Evolutionary conservation across 2,329 filamentous ascomycete genomes (phyloP).

Genomic region (Kalmusia sp.): DNA sequence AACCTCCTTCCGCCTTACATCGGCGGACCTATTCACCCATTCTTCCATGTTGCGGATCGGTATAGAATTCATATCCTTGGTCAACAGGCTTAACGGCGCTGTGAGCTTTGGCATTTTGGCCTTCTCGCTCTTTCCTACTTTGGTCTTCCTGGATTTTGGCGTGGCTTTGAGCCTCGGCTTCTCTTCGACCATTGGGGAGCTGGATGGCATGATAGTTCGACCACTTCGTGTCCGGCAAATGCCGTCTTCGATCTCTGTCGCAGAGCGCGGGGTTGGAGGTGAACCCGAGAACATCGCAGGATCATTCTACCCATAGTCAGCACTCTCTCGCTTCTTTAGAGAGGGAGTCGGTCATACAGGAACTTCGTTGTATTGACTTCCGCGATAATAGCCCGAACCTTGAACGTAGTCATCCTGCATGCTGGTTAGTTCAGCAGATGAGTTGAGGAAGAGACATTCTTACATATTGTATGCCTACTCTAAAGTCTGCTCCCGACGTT

Average conservation of each 20-base stretch:
- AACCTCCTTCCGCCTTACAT: slow-evolving; percentile 72
- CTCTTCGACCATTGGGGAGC: slow-evolving; percentile 29
- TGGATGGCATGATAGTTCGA: slow-evolving; percentile 29
- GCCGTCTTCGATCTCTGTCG: slow-evolving; percentile 49
- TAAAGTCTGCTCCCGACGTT: slow-evolving; percentile 28
- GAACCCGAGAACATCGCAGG: slow-evolving; percentile 37
- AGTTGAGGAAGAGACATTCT: slow-evolving; percentile 14
- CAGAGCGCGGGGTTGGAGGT: slow-evolving; percentile 54
- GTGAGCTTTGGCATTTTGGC: slow-evolving; percentile 63
- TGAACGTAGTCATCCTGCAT: slow-evolving; percentile 41
- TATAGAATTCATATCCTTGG: slow-evolving; percentile 66
- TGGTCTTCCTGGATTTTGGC: slow-evolving; percentile 52
- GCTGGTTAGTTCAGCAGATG: slow-evolving; percentile 25
- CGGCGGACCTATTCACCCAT: slow-evolving; percentile 76
- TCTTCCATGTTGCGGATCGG: slow-evolving; percentile 78
- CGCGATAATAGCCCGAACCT: slow-evolving; percentile 33
- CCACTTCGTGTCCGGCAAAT: slow-evolving; percentile 48
- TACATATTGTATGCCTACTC: slow-evolving; percentile 43
- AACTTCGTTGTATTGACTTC: slow-evolving; percentile 32
- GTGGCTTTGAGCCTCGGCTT: slow-evolving; percentile 38
- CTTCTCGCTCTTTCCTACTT: slow-evolving; percentile 53
- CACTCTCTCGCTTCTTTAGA: background rate
- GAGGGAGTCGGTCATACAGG: slow-evolving; percentile 26
- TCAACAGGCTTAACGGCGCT: slow-evolving; percentile 74
- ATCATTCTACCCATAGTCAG: slow-evolving; percentile 33